Evolutionary conservation across 140 eudicot species (phyloP), one percentile per base, ranked within the genome.

Genomic region (Cichorium intybus): DNA sequence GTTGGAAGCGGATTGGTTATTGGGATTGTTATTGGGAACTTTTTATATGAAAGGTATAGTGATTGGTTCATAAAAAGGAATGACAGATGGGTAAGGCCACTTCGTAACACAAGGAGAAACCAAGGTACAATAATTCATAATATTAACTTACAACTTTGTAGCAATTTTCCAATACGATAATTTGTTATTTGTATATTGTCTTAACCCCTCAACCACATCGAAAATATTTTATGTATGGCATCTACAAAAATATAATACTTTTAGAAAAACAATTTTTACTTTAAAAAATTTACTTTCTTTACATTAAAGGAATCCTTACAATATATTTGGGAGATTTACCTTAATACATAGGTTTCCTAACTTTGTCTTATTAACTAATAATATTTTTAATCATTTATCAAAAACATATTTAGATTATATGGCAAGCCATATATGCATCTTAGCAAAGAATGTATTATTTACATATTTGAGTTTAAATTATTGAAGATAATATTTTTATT

Each of bases 1-100:
- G 29, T 60, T 5, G 67, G 48, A 69, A 57, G 67, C 45, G 75
- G 75, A 4, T 22, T 69, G 21, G 29, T 24, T 24, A 7, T 55
- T 37, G 73, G 73, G 14, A n/a, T 68, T 17, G 23, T 55, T 26
- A 3, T 68, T 6, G 63, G 73, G 7, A 24, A 55, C 45, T 6
- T 11, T 26, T 10, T 16, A 8, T 55, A 24, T 26, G 15, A 12
- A 39, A 54, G 31, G 46, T 68, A 54, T 24, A 14, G 0, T 53
- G 61, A 66, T 15, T 4, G 35, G 55, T 7, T 61, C 37, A 14
- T 24, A 41, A 14, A 43, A 21, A 61, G 23, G 24, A 43, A 41
- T 28, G 68, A 41, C 1, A 61, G 1, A 34, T 23, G 52, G 52
- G 15, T 21, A 21, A 39, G 51, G 23, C 28, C 47, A 18, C 48